Conservation (phyloP, 2,329 filamentous ascomycete genomes). For the Botrytis paeoniae region DNA sequence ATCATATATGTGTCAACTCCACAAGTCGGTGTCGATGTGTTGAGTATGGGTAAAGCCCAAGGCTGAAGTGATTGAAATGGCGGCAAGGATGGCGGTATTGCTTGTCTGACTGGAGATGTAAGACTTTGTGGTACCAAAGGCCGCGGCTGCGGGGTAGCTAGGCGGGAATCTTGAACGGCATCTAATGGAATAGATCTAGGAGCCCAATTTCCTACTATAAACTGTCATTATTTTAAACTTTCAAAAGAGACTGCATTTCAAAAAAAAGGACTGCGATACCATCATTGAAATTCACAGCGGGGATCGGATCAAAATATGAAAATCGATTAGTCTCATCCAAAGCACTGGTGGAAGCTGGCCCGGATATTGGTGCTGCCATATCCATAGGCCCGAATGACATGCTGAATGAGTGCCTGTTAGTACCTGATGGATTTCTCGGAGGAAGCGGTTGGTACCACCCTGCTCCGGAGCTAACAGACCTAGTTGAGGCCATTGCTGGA, state of each 20-base stretch:
- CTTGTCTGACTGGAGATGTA: not conserved
- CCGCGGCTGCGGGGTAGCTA: not conserved
- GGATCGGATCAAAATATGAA: conserved; percentile 4
- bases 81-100: not conserved
- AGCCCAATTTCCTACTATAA: conserved; percentile 14
- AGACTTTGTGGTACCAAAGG: not conserved
- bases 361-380: not conserved
- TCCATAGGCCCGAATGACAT: not conserved
- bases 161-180: not conserved
- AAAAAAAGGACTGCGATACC: not conserved
- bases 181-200: conserved; percentile 6
- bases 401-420: not conserved
- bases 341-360: not conserved
- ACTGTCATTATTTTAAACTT: not conserved
- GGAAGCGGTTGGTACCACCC: not conserved
- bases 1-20: conserved; percentile 40
- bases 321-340: conserved; percentile 6
- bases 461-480: not conserved
- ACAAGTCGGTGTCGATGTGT: conserved; percentile 36
- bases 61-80: conserved; percentile 10
- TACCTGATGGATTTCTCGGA: not conserved
- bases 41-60: conserved; percentile 39
- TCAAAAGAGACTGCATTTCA: not conserved
- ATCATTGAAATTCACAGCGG: not conserved
- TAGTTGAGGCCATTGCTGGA: not conserved